These are phyloP conservation scores for Stachybotrys elegans DNA, from an alignment of 2,329 filamentous ascomycete species.

Conservation along the genomic window DNA sequence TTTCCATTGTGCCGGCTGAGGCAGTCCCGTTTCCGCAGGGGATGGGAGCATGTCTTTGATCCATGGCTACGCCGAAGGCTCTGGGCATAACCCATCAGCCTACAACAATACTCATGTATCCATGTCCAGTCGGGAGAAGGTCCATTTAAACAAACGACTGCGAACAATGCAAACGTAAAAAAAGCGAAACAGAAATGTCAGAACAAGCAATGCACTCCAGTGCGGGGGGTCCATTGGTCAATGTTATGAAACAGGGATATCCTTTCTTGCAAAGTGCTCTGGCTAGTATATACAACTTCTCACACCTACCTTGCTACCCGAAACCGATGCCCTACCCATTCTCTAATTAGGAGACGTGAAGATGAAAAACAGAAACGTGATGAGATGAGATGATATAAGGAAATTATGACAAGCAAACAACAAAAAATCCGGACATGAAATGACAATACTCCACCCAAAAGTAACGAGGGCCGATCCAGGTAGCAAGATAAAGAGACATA, in stretches of 20 bases:
- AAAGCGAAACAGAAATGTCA: neutral
- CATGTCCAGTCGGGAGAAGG: too few species aligned
- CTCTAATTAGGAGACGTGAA: slow-evolving; percentile 17
- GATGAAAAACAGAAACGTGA: slow-evolving; percentile 1
- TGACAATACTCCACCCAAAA: slow-evolving; percentile 22
- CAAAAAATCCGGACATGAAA: slow-evolving; percentile 22
- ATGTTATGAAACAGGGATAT: slow-evolving; percentile 17
- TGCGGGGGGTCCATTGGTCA: slow-evolving; percentile 5
- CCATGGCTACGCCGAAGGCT: too few species aligned
- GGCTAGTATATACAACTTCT: slow-evolving; percentile 48
- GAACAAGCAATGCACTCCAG: slow-evolving; percentile 2
- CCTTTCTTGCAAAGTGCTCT: slow-evolving; percentile 36
- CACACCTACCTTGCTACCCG: slow-evolving; percentile 51
- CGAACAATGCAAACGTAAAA: too few species aligned
- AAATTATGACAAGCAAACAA: slow-evolving; percentile 12
- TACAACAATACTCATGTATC: too few species aligned
- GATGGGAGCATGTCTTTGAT: too few species aligned
- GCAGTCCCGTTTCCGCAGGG: too few species aligned
- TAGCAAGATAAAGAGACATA: slow-evolving; percentile 24
- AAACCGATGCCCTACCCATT: slow-evolving; percentile 27
- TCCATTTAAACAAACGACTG: too few species aligned
- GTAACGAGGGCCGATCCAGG: slow-evolving; percentile 27
- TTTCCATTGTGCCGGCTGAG: too few species aligned
- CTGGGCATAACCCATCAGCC: too few species aligned
- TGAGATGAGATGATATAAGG: slow-evolving; percentile 1